Percentiles rank a stretch among this genome's conserved stretches.
Evolutionary conservation across 2,329 filamentous ascomycete species (phyloP).

Genomic region (Juglanconis oblonga): DNA sequence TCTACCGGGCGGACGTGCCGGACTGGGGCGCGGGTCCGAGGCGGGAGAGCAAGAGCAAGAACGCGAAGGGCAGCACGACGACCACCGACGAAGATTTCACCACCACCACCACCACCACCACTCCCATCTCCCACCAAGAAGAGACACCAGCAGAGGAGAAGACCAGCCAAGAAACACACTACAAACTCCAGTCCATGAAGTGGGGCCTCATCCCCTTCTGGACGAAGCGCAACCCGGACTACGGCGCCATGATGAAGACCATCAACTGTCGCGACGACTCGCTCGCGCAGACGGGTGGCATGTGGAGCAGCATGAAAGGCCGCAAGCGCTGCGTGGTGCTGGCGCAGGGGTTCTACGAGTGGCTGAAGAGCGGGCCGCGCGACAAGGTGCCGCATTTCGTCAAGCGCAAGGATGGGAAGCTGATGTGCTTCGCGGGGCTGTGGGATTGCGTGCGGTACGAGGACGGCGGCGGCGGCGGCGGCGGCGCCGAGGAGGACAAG

Average conservation of each 20-base stretch:
- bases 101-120: neutral
- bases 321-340: constrained; percentile 84
- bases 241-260: constrained; percentile 74
- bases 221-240: constrained; percentile 81
- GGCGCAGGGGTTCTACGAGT: constrained; percentile 94
- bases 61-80: constrained; percentile 20
- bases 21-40: constrained; percentile 53
- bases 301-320: constrained; percentile 92
- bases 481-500: constrained; percentile 41
- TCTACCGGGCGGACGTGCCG: constrained; percentile 75
- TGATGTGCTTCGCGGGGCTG: constrained; percentile 87
- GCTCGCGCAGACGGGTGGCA: constrained; percentile 68
- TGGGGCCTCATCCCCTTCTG: constrained; percentile 95
- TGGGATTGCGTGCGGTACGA: constrained; percentile 88
- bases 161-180: constrained; percentile 44
- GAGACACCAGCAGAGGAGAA: neutral
- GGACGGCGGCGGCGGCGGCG: constrained; percentile 34
- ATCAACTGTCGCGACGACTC: constrained; percentile 96
- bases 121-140: neutral
- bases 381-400: constrained; percentile 84
- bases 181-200: constrained; percentile 89
- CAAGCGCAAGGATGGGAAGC: constrained; percentile 73
- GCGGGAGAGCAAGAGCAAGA: constrained; percentile 23
- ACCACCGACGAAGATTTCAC: constrained; percentile 2
- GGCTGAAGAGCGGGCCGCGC: constrained; percentile 73